Evolutionary conservation across 306 rosid species (phyloP).

Genomic region (Biancaea sappan): DNA sequence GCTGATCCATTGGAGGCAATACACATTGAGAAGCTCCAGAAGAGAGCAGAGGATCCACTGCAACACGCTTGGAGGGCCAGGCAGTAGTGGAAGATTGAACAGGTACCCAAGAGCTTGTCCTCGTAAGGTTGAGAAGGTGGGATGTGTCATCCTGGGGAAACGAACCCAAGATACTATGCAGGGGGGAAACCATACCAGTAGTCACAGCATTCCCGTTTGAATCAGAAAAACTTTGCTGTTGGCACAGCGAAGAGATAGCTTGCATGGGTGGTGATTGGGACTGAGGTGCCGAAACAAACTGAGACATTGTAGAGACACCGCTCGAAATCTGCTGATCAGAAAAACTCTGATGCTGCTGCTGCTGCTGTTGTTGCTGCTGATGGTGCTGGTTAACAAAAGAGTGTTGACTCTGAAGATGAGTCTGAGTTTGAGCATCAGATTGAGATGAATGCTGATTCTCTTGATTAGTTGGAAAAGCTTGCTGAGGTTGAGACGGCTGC

Average conservation of each 20-base stretch:
- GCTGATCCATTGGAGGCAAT: constrained; percentile 71
- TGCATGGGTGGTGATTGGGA: constrained; percentile 70
- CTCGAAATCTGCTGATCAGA: constrained; percentile 63
- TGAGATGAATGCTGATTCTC: constrained; percentile 62
- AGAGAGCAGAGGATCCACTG: constrained; percentile 79
- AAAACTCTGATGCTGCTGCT: constrained; percentile 46
- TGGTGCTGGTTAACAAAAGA: constrained; percentile 57
- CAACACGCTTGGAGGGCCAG: constrained; percentile 87
- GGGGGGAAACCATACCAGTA: constrained; percentile 66
- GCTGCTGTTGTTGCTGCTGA: constrained; percentile 48
- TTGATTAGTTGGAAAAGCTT: constrained; percentile 58
- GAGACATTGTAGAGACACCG: constrained; percentile 67
- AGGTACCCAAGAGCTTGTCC: constrained; percentile 62
- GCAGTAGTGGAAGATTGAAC: constrained; percentile 53
- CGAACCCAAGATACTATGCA: constrained; percentile 80
- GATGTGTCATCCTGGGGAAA: constrained; percentile 77
- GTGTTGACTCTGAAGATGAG: constrained; percentile 65
- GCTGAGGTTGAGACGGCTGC: constrained; percentile 79
- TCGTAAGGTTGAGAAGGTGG: constrained; percentile 63
- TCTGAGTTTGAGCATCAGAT: constrained; percentile 54
- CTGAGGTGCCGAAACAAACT: constrained; percentile 68
- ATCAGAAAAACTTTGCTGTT: constrained; percentile 81
- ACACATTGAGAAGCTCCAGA: constrained; percentile 73
- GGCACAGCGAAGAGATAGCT: constrained; percentile 65
- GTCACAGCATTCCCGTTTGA: constrained; percentile 67